phyloP scores from a whole-genome alignment of 139 green algal genomes.

The Chlorella sp. region DNA sequence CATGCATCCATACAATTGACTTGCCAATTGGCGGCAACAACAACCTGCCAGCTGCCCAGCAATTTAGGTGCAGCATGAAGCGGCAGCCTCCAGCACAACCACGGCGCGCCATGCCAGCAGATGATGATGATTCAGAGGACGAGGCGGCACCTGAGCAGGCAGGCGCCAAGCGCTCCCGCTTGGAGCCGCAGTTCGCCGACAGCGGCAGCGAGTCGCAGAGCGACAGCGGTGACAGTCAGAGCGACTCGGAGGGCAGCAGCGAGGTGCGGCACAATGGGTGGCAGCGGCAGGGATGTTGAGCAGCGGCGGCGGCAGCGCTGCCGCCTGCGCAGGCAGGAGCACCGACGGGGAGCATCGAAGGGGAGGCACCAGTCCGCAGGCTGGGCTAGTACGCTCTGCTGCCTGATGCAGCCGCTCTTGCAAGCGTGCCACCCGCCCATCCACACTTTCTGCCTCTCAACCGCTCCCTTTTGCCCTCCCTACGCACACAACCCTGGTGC shows the following conservation, averaged over 20 bases:
- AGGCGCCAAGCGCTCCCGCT: background rate
- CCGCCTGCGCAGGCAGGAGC: background rate
- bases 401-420: background rate
- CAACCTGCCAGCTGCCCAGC: background rate
- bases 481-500: background rate
- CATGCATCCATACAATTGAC: too few species aligned
- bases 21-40: too few species aligned
- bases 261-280: background rate
- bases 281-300: too few species aligned
- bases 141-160: background rate
- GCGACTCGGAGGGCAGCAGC: background rate
- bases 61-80: background rate
- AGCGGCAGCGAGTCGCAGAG: background rate
- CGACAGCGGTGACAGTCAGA: constrained; percentile 25
- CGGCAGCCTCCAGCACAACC: background rate
- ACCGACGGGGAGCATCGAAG: too few species aligned
- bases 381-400: background rate
- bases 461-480: background rate
- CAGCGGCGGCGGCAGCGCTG: background rate
- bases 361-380: too few species aligned
- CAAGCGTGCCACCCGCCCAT: background rate
- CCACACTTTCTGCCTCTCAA: background rate
- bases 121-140: background rate
- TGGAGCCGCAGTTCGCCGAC: background rate
- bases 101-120: background rate